These are phyloP conservation scores for Yamadazyma aaseri DNA, from an alignment of 1,139 yeast genomes.

Conservation along the genomic window DNA sequence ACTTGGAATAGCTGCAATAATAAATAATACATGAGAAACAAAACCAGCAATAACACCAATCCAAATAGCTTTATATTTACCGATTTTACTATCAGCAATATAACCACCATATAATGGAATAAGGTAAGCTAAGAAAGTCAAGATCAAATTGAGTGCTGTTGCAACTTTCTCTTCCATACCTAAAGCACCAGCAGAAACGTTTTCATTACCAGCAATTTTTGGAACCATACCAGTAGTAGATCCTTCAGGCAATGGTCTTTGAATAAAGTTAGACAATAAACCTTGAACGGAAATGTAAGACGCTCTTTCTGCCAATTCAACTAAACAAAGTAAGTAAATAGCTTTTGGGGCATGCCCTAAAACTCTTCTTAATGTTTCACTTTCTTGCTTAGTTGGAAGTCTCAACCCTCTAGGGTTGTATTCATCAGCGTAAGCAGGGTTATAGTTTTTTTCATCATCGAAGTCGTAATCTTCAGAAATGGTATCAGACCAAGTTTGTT, in stretches of 20 bases:
- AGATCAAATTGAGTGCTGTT: conserved; percentile 36
- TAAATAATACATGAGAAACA: conserved; percentile 37
- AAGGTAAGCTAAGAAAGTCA: conserved; percentile 42
- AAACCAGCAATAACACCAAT: conserved; percentile 40
- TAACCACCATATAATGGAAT: conserved; percentile 46
- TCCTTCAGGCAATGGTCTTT: conserved; percentile 50
- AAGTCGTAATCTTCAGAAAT: conserved; percentile 22
- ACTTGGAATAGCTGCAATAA: conserved; percentile 40
- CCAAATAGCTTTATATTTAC: conserved; percentile 43
- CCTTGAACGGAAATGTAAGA: conserved; percentile 46
- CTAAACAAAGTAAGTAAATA: conserved; percentile 37
- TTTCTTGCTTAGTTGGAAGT: conserved; percentile 42
- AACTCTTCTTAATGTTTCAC: conserved; percentile 39
- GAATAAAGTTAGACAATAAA: conserved; percentile 42
- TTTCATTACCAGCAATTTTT: conserved; percentile 23
- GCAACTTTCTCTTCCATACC: conserved; percentile 39
- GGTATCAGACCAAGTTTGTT: conserved; percentile 10
- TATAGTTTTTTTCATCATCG: conserved; percentile 25
- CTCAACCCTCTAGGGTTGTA: conserved; percentile 34
- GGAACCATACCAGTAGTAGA: conserved; percentile 46
- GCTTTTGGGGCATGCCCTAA: conserved; percentile 28
- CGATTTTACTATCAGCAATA: conserved; percentile 40
- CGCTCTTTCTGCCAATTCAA: conserved; percentile 48
- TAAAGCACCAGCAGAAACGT: conserved; percentile 43
- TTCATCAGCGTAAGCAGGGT: conserved; percentile 27